Percentiles rank a stretch among this genome's conserved stretches.
Conservation (phyloP, 169 alveolate genomes). For the Cystoisospora suis region DNA sequence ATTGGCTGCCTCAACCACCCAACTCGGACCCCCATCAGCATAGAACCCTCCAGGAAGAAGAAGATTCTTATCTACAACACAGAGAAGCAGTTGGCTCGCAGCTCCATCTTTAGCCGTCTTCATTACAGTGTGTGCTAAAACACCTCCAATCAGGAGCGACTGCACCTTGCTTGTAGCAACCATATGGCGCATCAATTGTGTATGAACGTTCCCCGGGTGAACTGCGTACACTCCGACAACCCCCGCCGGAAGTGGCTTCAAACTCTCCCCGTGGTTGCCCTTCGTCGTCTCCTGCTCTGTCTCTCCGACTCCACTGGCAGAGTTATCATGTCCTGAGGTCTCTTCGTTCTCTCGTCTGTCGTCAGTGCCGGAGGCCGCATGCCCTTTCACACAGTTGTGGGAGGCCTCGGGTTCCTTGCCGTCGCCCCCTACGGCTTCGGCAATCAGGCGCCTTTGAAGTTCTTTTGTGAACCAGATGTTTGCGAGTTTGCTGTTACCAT, state of each 20-base stretch:
- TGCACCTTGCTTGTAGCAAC: background rate
- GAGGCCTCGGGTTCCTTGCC: slow-evolving; percentile 18
- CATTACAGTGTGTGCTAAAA: background rate
- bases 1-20: slow-evolving; percentile 11
- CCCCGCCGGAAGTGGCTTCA: background rate
- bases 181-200: slow-evolving; percentile 33
- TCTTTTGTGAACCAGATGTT: slow-evolving; percentile 49
- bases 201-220: slow-evolving; percentile 45
- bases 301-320: background rate
- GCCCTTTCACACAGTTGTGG: slow-evolving; percentile 3
- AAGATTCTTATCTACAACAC: background rate
- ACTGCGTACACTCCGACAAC: slow-evolving; percentile 20
- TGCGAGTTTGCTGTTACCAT: slow-evolving; percentile 45
- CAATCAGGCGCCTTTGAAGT: slow-evolving; percentile 38
- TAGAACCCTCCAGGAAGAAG: slow-evolving; percentile 37
- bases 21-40: slow-evolving; percentile 43
- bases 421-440: background rate
- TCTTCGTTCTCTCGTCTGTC: background rate
- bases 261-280: background rate
- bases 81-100: slow-evolving; percentile 46
- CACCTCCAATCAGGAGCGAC: background rate
- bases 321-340: background rate
- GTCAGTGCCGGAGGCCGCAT: too few relatives aligned
- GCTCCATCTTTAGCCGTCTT: slow-evolving; percentile 40
- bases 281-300: background rate